Conservation (phyloP, 768 basidiomycete genomes). For the Dendrothele bispora region DNA sequence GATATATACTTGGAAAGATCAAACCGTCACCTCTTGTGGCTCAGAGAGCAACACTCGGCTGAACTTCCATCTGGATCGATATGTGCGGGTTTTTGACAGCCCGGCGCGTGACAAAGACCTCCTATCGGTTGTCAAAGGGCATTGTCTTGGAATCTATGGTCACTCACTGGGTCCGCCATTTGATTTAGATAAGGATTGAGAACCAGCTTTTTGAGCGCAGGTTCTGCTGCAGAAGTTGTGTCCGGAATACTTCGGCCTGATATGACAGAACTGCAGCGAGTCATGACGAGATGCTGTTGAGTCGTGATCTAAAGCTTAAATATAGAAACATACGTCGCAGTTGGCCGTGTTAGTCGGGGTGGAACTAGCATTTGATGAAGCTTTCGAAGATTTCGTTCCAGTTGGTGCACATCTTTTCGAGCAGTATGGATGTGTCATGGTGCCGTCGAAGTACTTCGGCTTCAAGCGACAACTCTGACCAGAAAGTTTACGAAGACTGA, state of each 20-base stretch:
- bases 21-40: conserved; percentile 54
- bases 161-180: too few species aligned
- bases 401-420: conserved; percentile 59
- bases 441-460: conserved; percentile 57
- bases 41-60: conserved; percentile 50
- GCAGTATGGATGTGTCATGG: conserved; percentile 57
- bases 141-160: too few species aligned
- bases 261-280: conserved; percentile 56
- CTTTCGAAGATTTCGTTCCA: too few species aligned
- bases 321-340: conserved; percentile 45
- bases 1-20: too few species aligned
- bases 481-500: too few species aligned
- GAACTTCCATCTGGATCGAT: conserved; percentile 36
- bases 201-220: conserved; percentile 51
- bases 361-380: conserved; percentile 28
- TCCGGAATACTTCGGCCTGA: conserved; percentile 59
- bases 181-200: too few species aligned
- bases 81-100: conserved; percentile 46
- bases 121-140: conserved; percentile 28
- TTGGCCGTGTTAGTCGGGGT: conserved; percentile 30
- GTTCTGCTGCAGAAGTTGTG: conserved; percentile 67
- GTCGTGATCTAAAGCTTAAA: background rate
- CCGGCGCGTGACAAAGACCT: conserved; percentile 51
- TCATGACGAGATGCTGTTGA: too few species aligned
- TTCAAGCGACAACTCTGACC: conserved; percentile 52